Evolutionary conservation across 352 stramenopile genomes (phyloP), one percentile per base, ranked within the genome.

Genomic region (Globisporangium nagaii): DNA sequence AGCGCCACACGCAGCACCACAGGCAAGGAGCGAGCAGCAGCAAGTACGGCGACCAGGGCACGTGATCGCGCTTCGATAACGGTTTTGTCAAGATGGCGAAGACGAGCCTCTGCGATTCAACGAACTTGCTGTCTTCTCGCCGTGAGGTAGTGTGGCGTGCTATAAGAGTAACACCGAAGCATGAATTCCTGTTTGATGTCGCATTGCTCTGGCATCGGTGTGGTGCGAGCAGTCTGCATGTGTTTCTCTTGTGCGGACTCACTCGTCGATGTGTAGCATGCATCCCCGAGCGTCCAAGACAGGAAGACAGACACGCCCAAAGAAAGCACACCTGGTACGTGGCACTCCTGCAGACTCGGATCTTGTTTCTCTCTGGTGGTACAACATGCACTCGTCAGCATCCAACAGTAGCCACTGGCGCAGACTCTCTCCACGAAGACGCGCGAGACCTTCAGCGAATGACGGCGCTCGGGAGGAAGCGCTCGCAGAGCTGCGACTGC

Each of bases 381-480:
- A n/a, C n/a, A n/a, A n/a, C n/a, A n/a, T n/a, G n/a, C n/a, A n/a
- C n/a, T n/a, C n/a, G n/a, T n/a, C n/a, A 12, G 8, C 45, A 53
- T 53, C 15, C 32, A 40, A 15, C 20, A 39, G 34, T 36, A 9
- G 35, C 2, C n/a, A n/a, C n/a, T n/a, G n/a, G n/a, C n/a, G n/a
- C n/a, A n/a, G n/a, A n/a, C n/a, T n/a, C n/a, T n/a, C n/a, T n/a
- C n/a, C n/a, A n/a, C n/a, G n/a, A n/a, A n/a, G n/a, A n/a, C n/a
- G n/a, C n/a, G n/a, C n/a, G n/a, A n/a, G n/a, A n/a, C n/a, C n/a
- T n/a, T 56, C 37, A 72, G 35, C 22, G 41, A 27, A 63, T 65
- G 43, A 53, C 44, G 17, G 31, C 45, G 24, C 53, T 55, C 4
- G 44, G n/a, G 2, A 65, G 45, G 37, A 42, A 28, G 19, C 28